Base-by-base conservation (phyloP, 2,329 filamentous ascomycete species). In the Colletotrichum cereale region DNA sequence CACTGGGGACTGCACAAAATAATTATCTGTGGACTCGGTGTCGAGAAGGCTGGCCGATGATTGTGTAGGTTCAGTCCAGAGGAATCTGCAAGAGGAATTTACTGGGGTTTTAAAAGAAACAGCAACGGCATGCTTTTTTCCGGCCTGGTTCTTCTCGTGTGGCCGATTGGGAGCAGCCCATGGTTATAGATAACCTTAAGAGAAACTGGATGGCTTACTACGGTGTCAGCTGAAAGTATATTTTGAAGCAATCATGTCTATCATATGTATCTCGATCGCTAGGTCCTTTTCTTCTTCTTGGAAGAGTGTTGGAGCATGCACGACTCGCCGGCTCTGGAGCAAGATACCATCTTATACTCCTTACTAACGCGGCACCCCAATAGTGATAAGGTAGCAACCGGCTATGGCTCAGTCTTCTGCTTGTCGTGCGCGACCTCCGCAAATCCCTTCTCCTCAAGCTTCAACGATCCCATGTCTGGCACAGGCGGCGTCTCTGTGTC, bases 391-490 rank as follows among this genome's bases (percentile, higher is more conserved):
- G 31, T 24, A 10, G 38, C 2, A 24, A 5, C 31, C 1, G 16
- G 34, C 24, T 38, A 50, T 47, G 14, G 29, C 16, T 31, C 44
- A 21, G 24, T 16, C 47, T 47, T 47, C 26, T 61, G 3, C 62
- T 72, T 85, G 77, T 87, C 80, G 0, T 26, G 29, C n/a, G 48
- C 50, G 10, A 71, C 29, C 52, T 68, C 47, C 38, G 86, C 88
- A 77, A 91, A 89, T 0, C 89, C 88, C 66, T 86, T 87, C 64
- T 84, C 82, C 71, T 89, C 85, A 53, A 92, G 79, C 36, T 86
- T 86, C 63, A 84, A 83, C 2, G 85, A 86, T 57, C 77, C 76
- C 26, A 73, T 76, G 70, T 88, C 85, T 2, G 86, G 85, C 38
- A 87, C 83, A 6, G 86, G 79, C 40, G 86, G 81, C 10, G 85